Evolutionary conservation across 1,284 basidiomycete species (phyloP), one percentile per base, ranked within the genome.

Genomic region (Thecaphora thlaspeos): DNA sequence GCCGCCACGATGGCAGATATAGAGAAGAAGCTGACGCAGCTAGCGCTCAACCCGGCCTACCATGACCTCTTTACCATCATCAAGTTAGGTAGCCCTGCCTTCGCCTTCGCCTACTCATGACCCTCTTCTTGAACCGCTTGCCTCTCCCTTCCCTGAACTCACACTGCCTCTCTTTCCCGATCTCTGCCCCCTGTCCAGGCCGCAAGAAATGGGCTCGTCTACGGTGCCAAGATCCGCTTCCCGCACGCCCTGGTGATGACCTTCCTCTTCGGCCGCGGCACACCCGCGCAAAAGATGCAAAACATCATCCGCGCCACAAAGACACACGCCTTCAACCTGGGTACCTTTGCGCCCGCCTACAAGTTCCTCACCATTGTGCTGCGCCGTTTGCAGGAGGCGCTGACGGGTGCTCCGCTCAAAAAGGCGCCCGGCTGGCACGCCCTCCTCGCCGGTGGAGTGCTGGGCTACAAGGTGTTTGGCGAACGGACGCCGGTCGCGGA

Each of bases 201-300:
- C 41, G 90, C 91, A 28, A 85, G 94, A 28, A 97, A 96, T 80
- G 94, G 94, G 11, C 83, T 95, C 54, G 91, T 97, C 8, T 98
- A 97, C 81, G 91, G 90, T 44, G 88, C 88, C 73, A 96, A 97
- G 82, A 90, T 97, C 69, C 68, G 82, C 41, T 95, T 95, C 76
- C 95, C 95, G n/a, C 95, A 99, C 83, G 94, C 95, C 2, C 82
- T 99, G 23, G 88, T 98, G 51, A 98, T 98, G 94, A 88, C 91
- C n/a, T 85, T 96, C 57, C 82, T 98, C 24, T 98, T 98, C 75
- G 76, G 78, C 9, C 54, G 73, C 1, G 70, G 70, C 14, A 63
- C 66, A 23, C 58, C 61, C 11, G 49, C 82, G 68, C 78, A 85
- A 14, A 86, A 90, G 39, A 70, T 85, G 36, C 81, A 80, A 47